These are phyloP conservation scores for Fusarium sp. DNA, from an alignment of 2,329 filamentous ascomycete species.

Conservation along the genomic window DNA sequence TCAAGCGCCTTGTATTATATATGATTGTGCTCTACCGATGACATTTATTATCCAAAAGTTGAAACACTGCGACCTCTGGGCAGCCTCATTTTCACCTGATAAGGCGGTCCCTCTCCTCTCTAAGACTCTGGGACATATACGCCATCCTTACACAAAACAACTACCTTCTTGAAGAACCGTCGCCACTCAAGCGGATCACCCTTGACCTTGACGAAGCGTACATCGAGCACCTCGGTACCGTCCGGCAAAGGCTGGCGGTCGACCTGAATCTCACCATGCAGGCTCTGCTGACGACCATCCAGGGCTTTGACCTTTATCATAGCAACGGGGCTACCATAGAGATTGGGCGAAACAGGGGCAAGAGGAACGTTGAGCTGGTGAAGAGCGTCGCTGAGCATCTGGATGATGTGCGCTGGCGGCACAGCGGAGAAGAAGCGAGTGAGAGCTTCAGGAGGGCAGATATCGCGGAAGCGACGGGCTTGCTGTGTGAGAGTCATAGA, in stretches of 20 bases:
- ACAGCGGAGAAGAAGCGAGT: slow-evolving; percentile 94
- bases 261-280: slow-evolving; percentile 83
- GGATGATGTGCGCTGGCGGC: slow-evolving; percentile 80
- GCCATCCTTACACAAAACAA: slow-evolving; percentile 87
- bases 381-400: slow-evolving; percentile 84
- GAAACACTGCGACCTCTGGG: not conserved
- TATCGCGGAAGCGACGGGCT: slow-evolving; percentile 89
- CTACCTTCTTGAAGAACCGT: slow-evolving; percentile 96
- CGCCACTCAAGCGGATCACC: slow-evolving; percentile 98
- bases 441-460: slow-evolving; percentile 88
- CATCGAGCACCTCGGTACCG: slow-evolving; percentile 79
- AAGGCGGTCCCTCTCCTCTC: slow-evolving; percentile 45
- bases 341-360: slow-evolving; percentile 63
- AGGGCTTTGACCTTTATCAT: slow-evolving; percentile 81
- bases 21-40: slow-evolving; percentile 14
- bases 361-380: slow-evolving; percentile 88
- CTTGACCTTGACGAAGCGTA: slow-evolving; percentile 93
- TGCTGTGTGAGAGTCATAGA: slow-evolving; percentile 90
- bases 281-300: slow-evolving; percentile 79
- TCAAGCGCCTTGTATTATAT: slow-evolving; percentile 8
- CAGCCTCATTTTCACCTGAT: slow-evolving; percentile 16
- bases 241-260: slow-evolving; percentile 74
- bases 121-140: slow-evolving; percentile 72
- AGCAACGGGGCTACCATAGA: slow-evolving; percentile 70
- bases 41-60: slow-evolving; percentile 9